A percentile compares a stretch with the other conserved stretches of the same genome.
Conservation (phyloP, 257 asterid genomes). For the Solanum lycopersicoides region DNA sequence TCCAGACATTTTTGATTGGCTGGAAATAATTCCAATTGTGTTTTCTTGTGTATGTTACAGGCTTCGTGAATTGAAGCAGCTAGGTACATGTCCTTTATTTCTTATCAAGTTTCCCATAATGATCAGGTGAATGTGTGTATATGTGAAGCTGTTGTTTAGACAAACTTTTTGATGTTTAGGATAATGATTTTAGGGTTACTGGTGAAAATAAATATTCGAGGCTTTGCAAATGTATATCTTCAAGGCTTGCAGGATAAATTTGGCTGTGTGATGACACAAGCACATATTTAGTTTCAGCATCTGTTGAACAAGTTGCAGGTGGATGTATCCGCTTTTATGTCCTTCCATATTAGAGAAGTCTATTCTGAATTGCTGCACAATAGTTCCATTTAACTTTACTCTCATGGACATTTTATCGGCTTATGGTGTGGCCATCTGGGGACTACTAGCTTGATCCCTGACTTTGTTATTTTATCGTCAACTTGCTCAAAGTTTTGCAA, state of each 20-base stretch:
- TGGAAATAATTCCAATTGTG: neutral
- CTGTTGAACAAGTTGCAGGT: neutral
- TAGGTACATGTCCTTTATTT: conserved; percentile 29
- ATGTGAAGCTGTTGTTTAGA: neutral
- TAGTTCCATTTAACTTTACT: neutral
- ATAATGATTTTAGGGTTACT: neutral
- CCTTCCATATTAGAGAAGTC: neutral
- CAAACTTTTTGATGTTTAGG: neutral
- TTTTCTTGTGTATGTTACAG: conserved; percentile 31
- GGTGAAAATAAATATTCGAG: neutral
- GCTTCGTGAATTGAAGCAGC: conserved; percentile 96
- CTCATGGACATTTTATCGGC: neutral
- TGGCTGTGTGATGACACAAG: neutral
- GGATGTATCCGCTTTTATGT: neutral
- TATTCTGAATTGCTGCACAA: neutral
- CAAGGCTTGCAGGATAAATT: neutral
- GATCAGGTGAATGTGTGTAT: neutral
- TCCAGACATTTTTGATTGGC: neutral
- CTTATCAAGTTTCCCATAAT: neutral
- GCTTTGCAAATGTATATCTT: neutral
- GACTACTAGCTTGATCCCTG: neutral
- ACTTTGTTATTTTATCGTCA: neutral
- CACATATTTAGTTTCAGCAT: neutral
- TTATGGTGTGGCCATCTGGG: neutral
- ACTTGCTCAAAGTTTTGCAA: neutral